Base-by-base conservation (phyloP, 192 early-diverging fungal genomes). In the Entrophospora sp. region DNA sequence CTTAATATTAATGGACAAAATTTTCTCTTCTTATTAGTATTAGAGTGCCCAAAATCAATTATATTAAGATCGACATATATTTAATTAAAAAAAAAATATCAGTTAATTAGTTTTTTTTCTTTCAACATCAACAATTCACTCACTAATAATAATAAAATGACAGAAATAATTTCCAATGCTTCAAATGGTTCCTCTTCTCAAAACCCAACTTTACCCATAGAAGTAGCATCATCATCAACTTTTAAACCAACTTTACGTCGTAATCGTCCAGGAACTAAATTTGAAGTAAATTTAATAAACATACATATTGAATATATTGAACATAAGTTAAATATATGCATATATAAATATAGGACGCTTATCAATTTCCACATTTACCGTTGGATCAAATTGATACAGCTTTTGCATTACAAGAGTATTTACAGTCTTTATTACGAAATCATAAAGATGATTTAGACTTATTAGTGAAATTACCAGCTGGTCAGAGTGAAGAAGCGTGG, bases 341-440 rank as follows among this genome's bases (percentile, higher is more conserved):
- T 42, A 42, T 5, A 43, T 44, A 13, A 37, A 18, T 18, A 10
- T 60, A 80, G 81, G 61, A 71, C 63, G 48, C 73, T 0, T 83
- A 77, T 44, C 71, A 78, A 55, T 83, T 77, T 73, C 73, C 77
- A 38, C 43, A 70, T 6, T 53, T 77, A 36, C 48, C 84, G 6
- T 68, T 89, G 43, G 83, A 85, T 24, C 74, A 85, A 3, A 78
- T 90, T 31, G 86, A 88, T 12, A 87, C 87, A 4, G 75, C 88
- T 3, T 87, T 89, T 45, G 79, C 85, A 9, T 78, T 84, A 18
- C 91, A 94, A 65, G 82, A 88, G 64, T 92, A 91, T 64, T 77
- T 97, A 24, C 92, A 95, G 64, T 69, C 75, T 5, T 76, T 87
- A 13, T 79, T 95, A 31, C 77, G 89, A 24, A 67, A 71, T 8